Evolutionary conservation across 345 rosid genomes (phyloP).

Genomic region (Ceriops tagal): DNA sequence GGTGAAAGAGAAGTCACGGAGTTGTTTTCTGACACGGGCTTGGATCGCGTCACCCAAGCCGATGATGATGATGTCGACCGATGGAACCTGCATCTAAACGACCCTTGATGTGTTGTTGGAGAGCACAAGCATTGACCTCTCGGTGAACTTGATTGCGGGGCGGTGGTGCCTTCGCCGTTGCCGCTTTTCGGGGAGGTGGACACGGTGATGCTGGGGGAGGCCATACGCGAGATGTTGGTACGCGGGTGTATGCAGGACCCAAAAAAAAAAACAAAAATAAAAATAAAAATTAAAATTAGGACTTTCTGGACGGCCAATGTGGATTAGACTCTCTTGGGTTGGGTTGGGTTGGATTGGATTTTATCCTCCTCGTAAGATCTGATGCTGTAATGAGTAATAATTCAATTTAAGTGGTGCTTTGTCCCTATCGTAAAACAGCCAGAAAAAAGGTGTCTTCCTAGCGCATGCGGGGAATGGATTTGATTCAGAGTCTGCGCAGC

Average conservation of each 20-base stretch:
- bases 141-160: slow-evolving; percentile 19
- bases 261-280: no score
- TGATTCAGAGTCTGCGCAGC: no score
- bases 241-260: neutral
- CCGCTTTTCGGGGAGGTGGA: slow-evolving; percentile 35
- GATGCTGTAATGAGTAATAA: neutral
- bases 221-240: neutral
- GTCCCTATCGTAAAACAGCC: neutral
- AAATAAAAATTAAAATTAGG: no score
- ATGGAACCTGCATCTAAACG: slow-evolving; percentile 64
- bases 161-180: neutral
- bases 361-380: neutral
- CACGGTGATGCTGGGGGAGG: slow-evolving; percentile 27
- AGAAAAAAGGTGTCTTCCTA: neutral
- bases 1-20: slow-evolving; percentile 22
- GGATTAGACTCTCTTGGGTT: no score
- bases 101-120: slow-evolving; percentile 65
- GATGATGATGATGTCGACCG: slow-evolving; percentile 31
- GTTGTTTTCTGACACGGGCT: slow-evolving; percentile 46
- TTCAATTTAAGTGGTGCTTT: neutral
- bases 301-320: no score
- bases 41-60: slow-evolving; percentile 48
- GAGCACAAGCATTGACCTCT: slow-evolving; percentile 65
- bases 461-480: neutral
- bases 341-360: neutral